Evolutionary conservation across 169 alveolate genomes (phyloP).

Genomic region (Plasmodium blacklocki): DNA sequence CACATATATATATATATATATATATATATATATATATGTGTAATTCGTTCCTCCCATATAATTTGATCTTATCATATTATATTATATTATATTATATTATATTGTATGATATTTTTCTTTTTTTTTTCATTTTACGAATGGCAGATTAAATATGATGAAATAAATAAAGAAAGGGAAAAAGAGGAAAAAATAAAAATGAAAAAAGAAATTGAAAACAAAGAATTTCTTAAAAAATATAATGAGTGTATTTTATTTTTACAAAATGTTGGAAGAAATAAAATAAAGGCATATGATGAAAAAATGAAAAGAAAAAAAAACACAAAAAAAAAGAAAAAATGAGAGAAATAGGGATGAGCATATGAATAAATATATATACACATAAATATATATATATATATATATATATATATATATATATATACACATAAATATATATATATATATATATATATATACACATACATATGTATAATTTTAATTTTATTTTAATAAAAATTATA

Average conservation of each 20-base stretch:
- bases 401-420: too few species aligned
- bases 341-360: background rate
- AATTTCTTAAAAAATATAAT: constrained; percentile 27
- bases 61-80: background rate
- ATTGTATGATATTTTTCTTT: background rate
- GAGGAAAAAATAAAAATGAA: constrained; percentile 54
- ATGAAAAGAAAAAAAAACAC: constrained; percentile 21
- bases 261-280: constrained; percentile 48
- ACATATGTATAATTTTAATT: too few species aligned
- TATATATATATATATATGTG: constrained; percentile 5
- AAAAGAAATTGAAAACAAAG: constrained; percentile 34
- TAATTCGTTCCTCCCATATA: too few species aligned
- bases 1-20: background rate
- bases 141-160: constrained; percentile 35
- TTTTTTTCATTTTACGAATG: background rate
- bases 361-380: too few species aligned
- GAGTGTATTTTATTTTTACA: constrained; percentile 54
- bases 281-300: constrained; percentile 46
- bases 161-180: constrained; percentile 29
- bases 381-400: too few species aligned
- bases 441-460: too few species aligned
- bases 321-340: constrained; percentile 1
- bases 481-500: background rate
- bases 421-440: too few species aligned
- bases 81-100: background rate